Evolutionary conservation across 139 green algal species (phyloP).

Genomic region (Chlorella sp.): DNA sequence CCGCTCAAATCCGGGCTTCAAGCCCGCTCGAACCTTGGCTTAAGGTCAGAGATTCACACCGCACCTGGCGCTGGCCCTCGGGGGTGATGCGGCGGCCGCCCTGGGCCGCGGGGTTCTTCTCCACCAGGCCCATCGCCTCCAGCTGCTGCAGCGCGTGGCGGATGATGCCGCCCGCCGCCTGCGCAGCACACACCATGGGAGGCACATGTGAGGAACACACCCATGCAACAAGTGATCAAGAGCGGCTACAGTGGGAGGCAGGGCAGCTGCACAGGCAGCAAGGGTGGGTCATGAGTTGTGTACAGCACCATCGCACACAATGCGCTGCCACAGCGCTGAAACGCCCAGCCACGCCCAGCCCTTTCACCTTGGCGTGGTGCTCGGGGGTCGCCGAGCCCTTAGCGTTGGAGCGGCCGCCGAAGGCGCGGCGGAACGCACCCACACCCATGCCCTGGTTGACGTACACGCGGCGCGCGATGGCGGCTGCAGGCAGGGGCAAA

Average conservation of each 20-base stretch:
- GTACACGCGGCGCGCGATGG: slow-evolving; percentile 96
- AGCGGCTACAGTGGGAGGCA: no score
- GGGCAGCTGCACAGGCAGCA: neutral
- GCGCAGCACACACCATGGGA: neutral
- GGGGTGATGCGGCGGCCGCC: slow-evolving; percentile 90
- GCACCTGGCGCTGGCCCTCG: slow-evolving; percentile 65
- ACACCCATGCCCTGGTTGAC: slow-evolving; percentile 90
- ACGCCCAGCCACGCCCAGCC: no score
- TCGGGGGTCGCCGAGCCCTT: slow-evolving; percentile 67
- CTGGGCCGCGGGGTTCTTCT: slow-evolving; percentile 71
- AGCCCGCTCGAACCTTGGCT: no score
- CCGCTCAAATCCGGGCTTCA: no score
- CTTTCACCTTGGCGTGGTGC: slow-evolving; percentile 43
- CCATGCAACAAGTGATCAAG: no score
- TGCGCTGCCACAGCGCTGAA: no score
- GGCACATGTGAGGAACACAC: no score
- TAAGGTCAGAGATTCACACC: no score
- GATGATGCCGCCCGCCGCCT: slow-evolving; percentile 78
- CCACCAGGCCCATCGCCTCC: slow-evolving; percentile 68
- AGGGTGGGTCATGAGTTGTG: neutral
- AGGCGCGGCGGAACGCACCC: slow-evolving; percentile 89
- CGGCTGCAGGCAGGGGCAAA: slow-evolving; percentile 66
- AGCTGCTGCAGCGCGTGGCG: slow-evolving; percentile 55
- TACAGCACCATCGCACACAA: no score
- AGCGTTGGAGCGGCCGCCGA: slow-evolving; percentile 80